These are phyloP conservation scores for Aspergillus texensis DNA, from an alignment of 2,329 filamentous ascomycete genomes.

Conservation along the genomic window DNA sequence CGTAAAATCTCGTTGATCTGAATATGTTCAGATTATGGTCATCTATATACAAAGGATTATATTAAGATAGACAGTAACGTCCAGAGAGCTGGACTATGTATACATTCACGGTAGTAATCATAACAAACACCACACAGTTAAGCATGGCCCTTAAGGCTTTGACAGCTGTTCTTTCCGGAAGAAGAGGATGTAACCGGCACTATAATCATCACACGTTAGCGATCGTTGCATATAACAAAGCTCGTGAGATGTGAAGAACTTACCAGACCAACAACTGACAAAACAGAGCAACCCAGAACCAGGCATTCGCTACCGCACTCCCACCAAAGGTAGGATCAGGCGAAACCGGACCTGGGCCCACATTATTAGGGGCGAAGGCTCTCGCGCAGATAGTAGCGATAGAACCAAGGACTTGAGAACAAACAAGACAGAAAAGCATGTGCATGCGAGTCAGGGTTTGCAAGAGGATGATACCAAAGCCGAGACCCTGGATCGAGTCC, in stretches of 20 bases:
- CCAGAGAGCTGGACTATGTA: background rate
- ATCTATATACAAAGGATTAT: conserved; percentile 4
- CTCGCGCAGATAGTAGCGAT: conserved; percentile 64
- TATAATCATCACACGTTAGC: background rate
- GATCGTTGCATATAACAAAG: accelerated
- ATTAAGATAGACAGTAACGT: background rate
- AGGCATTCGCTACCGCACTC: conserved; percentile 50
- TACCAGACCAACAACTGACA: conserved; percentile 62
- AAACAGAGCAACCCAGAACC: conserved; percentile 64
- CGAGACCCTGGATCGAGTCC: conserved; percentile 66
- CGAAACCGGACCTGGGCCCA: conserved; percentile 65
- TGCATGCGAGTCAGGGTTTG: conserved; percentile 69
- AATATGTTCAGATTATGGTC: background rate
- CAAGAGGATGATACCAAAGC: conserved; percentile 68
- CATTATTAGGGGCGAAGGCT: conserved; percentile 61
- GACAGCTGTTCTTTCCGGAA: conserved; percentile 5
- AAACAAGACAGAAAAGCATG: conserved; percentile 63
- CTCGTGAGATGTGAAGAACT: conserved; percentile 26
- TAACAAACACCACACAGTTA: background rate
- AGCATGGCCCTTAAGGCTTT: background rate
- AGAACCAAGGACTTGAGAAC: conserved; percentile 64
- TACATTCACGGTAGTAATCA: background rate
- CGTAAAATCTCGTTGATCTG: background rate
- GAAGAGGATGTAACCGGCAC: conserved; percentile 3
- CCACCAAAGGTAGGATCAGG: conserved; percentile 60